Evolutionary conservation across 805 yeast genomes (phyloP).

Genomic region (Starmerella vaccinii): DNA sequence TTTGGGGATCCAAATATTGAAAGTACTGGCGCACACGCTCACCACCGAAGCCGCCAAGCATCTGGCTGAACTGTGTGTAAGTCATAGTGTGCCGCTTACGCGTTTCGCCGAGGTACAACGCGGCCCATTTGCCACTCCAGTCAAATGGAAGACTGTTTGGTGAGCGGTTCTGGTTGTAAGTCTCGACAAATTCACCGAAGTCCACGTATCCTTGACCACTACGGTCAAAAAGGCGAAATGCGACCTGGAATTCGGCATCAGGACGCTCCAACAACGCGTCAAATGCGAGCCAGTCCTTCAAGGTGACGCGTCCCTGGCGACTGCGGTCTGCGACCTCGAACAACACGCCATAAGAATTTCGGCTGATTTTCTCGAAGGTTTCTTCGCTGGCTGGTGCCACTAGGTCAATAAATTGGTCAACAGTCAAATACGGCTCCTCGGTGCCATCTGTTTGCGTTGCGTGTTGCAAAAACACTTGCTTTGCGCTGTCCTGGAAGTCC

Average conservation of each 20-base stretch:
- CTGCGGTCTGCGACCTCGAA: constrained; percentile 71
- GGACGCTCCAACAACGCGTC: constrained; percentile 45
- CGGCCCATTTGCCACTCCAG: constrained; percentile 37
- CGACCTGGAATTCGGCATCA: constrained; percentile 45
- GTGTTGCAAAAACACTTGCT: constrained; percentile 8
- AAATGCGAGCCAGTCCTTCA: constrained; percentile 66
- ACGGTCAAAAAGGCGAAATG: constrained; percentile 38
- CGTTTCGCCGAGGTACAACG: constrained; percentile 34
- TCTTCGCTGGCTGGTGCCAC: constrained; percentile 35
- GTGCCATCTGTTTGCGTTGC: constrained; percentile 21
- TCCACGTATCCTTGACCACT: constrained; percentile 33
- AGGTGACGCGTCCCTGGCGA: constrained; percentile 54
- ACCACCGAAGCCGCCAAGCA: constrained; percentile 38
- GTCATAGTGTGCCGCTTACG: constrained; percentile 33
- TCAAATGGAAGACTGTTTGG: constrained; percentile 34
- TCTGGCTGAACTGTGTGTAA: constrained; percentile 37
- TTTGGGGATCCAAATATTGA: constrained; percentile 30
- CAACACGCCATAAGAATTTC: constrained; percentile 57
- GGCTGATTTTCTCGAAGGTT: constrained; percentile 44
- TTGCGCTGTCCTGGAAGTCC: constrained; percentile 11
- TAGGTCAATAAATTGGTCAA: constrained; percentile 37
- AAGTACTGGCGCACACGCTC: constrained; percentile 41
- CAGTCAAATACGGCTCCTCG: constrained; percentile 31
- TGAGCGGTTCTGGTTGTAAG: constrained; percentile 32
- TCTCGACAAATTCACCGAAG: constrained; percentile 34